Conservation (phyloP, 805 yeast species). For the Torulaspora microellipsoides region DNA sequence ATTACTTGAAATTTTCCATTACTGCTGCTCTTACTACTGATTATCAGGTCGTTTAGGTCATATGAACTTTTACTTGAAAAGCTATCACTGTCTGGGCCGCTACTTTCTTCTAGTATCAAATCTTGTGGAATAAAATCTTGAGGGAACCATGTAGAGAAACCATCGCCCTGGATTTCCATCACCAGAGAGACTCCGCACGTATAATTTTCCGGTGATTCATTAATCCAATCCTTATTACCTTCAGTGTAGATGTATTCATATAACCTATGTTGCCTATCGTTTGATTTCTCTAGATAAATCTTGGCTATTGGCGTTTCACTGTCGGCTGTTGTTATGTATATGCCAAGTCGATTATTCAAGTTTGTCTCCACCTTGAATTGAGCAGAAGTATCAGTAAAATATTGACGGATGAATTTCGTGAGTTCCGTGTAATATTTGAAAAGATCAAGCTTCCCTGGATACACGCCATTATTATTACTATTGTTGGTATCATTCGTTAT, state of each 20-base stretch:
- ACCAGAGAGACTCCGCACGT: slow-evolving; percentile 27
- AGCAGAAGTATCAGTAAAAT: slow-evolving; percentile 16
- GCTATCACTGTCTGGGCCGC: neutral
- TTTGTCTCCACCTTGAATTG: slow-evolving; percentile 23
- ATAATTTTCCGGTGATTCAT: slow-evolving; percentile 26
- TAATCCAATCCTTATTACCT: slow-evolving; percentile 25
- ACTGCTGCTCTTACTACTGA: slow-evolving; percentile 28
- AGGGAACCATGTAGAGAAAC: slow-evolving; percentile 22
- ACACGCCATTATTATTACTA: neutral
- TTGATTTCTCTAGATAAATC: slow-evolving; percentile 23
- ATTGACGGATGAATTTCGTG: slow-evolving; percentile 20
- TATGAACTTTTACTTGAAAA: neutral
- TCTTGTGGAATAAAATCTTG: slow-evolving; percentile 23
- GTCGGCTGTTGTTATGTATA: slow-evolving; percentile 18
- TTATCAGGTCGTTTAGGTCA: slow-evolving; percentile 6
- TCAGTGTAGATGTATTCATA: slow-evolving; percentile 28
- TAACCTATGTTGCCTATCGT: slow-evolving; percentile 22
- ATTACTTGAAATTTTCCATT: slow-evolving; percentile 16
- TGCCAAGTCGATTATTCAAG: slow-evolving; percentile 29
- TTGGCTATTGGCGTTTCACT: slow-evolving; percentile 18
- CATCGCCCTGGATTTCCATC: slow-evolving; percentile 21
- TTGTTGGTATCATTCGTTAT: slow-evolving; percentile 1
- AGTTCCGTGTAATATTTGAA: slow-evolving; percentile 34
- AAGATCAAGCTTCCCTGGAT: slow-evolving; percentile 27
- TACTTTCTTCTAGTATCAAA: slow-evolving; percentile 13